These are phyloP conservation scores for Mucor circinelloides DNA, from an alignment of 371 early-diverging fungal genomes.

Conservation along the genomic window DNA sequence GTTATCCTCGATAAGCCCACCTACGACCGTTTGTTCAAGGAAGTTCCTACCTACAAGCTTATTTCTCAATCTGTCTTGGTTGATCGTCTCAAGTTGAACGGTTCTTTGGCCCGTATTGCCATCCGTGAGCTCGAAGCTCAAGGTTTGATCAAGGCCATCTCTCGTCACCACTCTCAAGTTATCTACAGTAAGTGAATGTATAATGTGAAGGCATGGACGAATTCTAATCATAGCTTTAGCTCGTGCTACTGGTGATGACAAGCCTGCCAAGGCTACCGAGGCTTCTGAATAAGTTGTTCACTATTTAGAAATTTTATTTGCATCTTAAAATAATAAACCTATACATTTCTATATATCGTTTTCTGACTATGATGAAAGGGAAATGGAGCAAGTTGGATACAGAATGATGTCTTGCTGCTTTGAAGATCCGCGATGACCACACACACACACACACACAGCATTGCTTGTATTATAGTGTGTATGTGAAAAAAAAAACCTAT, in stretches of 20 bases:
- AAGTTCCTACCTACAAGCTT: constrained; percentile 98
- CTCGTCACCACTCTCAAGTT: constrained; percentile 88
- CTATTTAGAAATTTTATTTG: not conserved
- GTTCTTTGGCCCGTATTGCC: constrained; percentile 94
- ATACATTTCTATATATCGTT: not conserved
- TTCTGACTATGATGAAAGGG: too few species aligned
- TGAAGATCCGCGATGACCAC: too few species aligned
- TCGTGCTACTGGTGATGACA: constrained; percentile 80
- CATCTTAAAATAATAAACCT: not conserved
- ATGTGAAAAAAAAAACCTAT: too few species aligned
- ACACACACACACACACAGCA: too few species aligned
- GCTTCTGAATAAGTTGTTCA: constrained; percentile 2
- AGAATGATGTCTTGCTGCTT: too few species aligned
- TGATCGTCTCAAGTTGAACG: constrained; percentile 97
- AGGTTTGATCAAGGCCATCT: constrained; percentile 91
- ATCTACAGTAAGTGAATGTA: constrained; percentile 82
- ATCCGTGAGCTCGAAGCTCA: constrained; percentile 90
- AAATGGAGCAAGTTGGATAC: too few species aligned
- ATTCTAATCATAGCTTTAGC: constrained; percentile 23
- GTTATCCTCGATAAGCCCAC: constrained; percentile 91
- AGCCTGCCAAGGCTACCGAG: constrained; percentile 33
- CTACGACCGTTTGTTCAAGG: constrained; percentile 95
- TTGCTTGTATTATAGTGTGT: too few species aligned
- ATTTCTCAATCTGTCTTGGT: constrained; percentile 98
- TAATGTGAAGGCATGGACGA: not conserved